Percentiles rank a stretch among this genome's conserved stretches.
Evolutionary conservation across 805 yeast genomes (phyloP).

Genomic region (Candida orba): DNA sequence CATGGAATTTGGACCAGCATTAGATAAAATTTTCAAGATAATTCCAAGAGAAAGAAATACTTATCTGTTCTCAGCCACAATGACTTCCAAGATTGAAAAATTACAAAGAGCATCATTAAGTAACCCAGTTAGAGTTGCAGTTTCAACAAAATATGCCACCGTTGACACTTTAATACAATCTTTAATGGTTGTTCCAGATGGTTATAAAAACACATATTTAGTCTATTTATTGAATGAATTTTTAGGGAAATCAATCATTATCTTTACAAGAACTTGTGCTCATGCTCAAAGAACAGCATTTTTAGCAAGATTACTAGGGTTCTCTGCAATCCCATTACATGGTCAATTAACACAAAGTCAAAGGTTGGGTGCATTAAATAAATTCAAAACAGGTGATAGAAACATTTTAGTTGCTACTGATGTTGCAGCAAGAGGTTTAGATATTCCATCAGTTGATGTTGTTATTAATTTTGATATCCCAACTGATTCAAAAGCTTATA

Average conservation of each 20-base stretch:
- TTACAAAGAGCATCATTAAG: slow-evolving; percentile 86
- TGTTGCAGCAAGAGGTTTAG: slow-evolving; percentile 86
- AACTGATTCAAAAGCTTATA: slow-evolving; percentile 76
- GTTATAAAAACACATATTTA: slow-evolving; percentile 82
- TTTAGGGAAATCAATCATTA: slow-evolving; percentile 77
- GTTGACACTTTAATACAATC: slow-evolving; percentile 90
- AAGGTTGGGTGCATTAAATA: slow-evolving; percentile 73
- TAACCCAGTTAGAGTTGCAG: slow-evolving; percentile 88
- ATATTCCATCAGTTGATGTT: slow-evolving; percentile 72
- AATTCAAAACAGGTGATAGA: slow-evolving; percentile 67
- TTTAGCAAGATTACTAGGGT: slow-evolving; percentile 72
- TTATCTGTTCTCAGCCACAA: slow-evolving; percentile 90
- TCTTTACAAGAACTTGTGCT: slow-evolving; percentile 91
- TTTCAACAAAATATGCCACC: slow-evolving; percentile 81
- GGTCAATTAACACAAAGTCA: slow-evolving; percentile 87
- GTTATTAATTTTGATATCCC: slow-evolving; percentile 78
- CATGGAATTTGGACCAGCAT: slow-evolving; percentile 93
- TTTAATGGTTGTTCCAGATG: slow-evolving; percentile 86
- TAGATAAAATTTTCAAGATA: slow-evolving; percentile 75
- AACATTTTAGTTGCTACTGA: slow-evolving; percentile 74
- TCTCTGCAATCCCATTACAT: slow-evolving; percentile 86
- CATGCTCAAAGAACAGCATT: slow-evolving; percentile 89
- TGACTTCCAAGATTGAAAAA: slow-evolving; percentile 92
- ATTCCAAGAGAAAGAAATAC: slow-evolving; percentile 83
- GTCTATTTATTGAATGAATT: slow-evolving; percentile 77